Percentiles rank a stretch among this genome's conserved stretches.
phyloP scores from a whole-genome alignment of 2,329 filamentous ascomycete species.

The Ophiobolus disseminans region DNA sequence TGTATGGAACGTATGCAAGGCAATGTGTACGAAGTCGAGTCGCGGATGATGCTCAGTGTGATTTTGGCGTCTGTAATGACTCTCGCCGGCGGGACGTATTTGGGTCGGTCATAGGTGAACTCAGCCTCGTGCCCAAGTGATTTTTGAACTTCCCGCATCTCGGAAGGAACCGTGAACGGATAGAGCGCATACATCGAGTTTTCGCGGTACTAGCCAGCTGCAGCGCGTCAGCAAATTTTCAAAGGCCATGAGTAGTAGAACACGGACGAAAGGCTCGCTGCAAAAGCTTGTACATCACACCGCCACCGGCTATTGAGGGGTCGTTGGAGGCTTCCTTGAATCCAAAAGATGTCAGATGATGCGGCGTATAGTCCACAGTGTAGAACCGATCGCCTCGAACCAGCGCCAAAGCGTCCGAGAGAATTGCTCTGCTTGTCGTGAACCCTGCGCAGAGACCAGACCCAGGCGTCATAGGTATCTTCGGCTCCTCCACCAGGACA shows the following conservation, averaged over 20 bases:
- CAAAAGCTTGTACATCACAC: slow-evolving; percentile 21
- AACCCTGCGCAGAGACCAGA: slow-evolving; percentile 77
- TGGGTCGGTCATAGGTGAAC: slow-evolving; percentile 32
- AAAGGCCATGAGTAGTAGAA: neutral
- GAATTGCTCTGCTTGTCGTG: slow-evolving; percentile 74
- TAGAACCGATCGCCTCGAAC: slow-evolving; percentile 57
- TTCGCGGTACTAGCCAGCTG: slow-evolving; percentile 25
- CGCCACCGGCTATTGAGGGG: slow-evolving; percentile 13
- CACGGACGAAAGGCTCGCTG: slow-evolving; percentile 20
- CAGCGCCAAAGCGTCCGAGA: slow-evolving; percentile 75
- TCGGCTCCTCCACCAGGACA: slow-evolving; percentile 73
- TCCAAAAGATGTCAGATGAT: slow-evolving; percentile 19
- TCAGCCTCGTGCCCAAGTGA: slow-evolving; percentile 18
- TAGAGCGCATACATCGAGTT: slow-evolving; percentile 37
- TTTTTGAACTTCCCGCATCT: slow-evolving; percentile 24
- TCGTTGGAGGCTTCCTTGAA: slow-evolving; percentile 16
- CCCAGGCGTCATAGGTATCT: slow-evolving; percentile 67
- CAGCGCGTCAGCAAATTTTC: neutral
- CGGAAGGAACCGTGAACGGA: slow-evolving; percentile 33
- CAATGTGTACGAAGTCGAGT: slow-evolving; percentile 37
- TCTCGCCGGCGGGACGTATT: slow-evolving; percentile 10
- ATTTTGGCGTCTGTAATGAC: slow-evolving; percentile 29
- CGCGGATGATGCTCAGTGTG: slow-evolving; percentile 29
- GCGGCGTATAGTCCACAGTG: slow-evolving; percentile 19
- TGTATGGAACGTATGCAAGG: slow-evolving; percentile 35